These are phyloP conservation scores for Vicia villosa DNA, from an alignment of 306 rosid genomes.

Conservation along the genomic window DNA sequence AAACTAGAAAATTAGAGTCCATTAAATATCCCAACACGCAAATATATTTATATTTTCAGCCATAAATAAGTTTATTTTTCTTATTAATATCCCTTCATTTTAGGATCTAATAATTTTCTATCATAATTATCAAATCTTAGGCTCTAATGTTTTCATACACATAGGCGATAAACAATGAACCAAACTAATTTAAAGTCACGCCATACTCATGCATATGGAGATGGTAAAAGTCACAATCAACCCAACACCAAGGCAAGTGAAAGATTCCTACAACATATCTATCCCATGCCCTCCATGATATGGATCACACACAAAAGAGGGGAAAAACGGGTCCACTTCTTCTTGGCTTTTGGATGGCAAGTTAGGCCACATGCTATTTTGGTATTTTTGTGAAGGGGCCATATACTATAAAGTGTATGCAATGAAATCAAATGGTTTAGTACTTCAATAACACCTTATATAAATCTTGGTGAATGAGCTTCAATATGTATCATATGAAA, in stretches of 20 bases:
- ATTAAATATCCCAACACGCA: not conserved
- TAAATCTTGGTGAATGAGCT: conserved; percentile 13
- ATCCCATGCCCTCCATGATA: conserved; percentile 12
- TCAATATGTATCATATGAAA: not conserved
- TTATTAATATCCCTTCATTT: not conserved
- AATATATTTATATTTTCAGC: not conserved
- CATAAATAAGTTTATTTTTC: not conserved
- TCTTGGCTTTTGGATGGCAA: conserved; percentile 39
- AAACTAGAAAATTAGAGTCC: not conserved
- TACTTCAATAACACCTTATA: conserved; percentile 1
- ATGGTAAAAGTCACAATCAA: conserved; percentile 24
- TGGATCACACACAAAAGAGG: conserved; percentile 28
- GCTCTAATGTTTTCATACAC: not conserved
- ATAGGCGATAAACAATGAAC: not conserved
- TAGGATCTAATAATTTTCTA: not conserved
- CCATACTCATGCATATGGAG: conserved; percentile 15
- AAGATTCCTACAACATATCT: conserved; percentile 15
- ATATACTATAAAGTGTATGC: not conserved
- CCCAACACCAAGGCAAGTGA: not conserved
- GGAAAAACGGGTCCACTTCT: conserved; percentile 25
- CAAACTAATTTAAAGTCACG: not conserved
- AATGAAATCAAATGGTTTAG: not conserved
- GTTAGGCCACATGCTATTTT: conserved; percentile 39
- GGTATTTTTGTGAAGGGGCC: conserved; percentile 34
- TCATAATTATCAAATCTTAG: conserved; percentile 11